Evolutionary conservation across 1,139 yeast genomes (phyloP), one percentile per base, ranked within the genome.

Genomic region (Candida sanyaensis): DNA sequence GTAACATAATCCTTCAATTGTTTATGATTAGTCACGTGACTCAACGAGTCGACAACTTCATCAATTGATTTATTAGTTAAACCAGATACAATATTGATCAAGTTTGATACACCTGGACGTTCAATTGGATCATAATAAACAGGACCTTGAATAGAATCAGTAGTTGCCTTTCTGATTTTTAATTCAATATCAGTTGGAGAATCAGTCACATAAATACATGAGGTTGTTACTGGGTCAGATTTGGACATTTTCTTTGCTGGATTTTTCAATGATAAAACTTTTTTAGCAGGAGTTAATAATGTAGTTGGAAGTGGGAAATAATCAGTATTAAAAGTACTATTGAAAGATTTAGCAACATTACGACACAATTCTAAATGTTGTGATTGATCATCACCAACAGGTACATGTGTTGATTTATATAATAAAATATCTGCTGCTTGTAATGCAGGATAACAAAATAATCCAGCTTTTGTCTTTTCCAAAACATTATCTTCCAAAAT

Each of bases 301-400:
- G 97, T 89, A 41, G 78, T 75, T 7, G 99, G 98, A 12, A 79
- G 50, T 0, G 84, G 83, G 64, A 91, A 88, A 43, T 66, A 74
- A 3, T 52, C 69, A 55, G 50, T 60, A 47, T 55, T 60, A 53
- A 68, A 67, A 61, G 62, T 66, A 69, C 66, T 71, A 60, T 93
- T 93, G 70, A 91, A 91, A 1, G 80, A 68, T 23, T 77, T 68
- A 1, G 96, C 95, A 23, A 93, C 66, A 45, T 80, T 80, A 48
- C 99, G 77, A 6, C 96, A 81, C 31, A 95, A 74, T 63, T 93
- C 99, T 49, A 93, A 69, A 68, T 93, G 99, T 65, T 95, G 99
- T 1, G 84, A 66, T 64, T 95, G 99, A 62, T 93, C 99, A 51
- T 89, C 96, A 1, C 99, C 99, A 0, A 93, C 98, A 0, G 99